These are phyloP conservation scores for Gossypium australe DNA, from an alignment of 345 rosid genomes.

Conservation along the genomic window DNA sequence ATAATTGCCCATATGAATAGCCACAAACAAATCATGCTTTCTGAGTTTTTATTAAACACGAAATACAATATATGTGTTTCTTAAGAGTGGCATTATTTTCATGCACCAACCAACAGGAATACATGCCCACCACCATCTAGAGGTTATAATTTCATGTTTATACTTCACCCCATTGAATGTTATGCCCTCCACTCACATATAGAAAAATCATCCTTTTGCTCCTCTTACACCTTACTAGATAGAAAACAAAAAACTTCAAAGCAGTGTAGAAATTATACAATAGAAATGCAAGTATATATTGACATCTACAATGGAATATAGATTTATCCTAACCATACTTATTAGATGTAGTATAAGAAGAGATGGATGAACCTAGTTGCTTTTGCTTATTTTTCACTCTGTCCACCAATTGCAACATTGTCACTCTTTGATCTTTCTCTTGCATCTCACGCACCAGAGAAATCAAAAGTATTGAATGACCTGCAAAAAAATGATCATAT, in stretches of 20 bases:
- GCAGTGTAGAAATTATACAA: neutral
- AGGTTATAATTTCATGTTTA: neutral
- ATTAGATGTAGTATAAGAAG: neutral
- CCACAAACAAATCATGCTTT: neutral
- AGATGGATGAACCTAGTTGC: conserved; percentile 50
- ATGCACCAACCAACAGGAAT: neutral
- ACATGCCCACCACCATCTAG: neutral
- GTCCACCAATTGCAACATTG: conserved; percentile 87
- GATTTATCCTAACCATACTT: neutral
- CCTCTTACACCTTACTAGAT: neutral
- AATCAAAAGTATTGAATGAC: conserved; percentile 53
- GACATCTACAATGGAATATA: neutral
- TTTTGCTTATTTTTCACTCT: conserved; percentile 72
- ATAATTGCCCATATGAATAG: neutral
- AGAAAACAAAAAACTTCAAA: neutral
- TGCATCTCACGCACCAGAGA: conserved; percentile 67
- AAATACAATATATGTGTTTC: too few species aligned
- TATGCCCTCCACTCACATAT: neutral
- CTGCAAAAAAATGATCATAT: conserved; percentile 33
- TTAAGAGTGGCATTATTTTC: neutral
- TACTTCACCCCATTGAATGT: neutral
- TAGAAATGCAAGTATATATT: neutral
- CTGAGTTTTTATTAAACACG: neutral
- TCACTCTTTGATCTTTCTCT: conserved; percentile 69
- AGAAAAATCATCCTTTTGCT: neutral